A percentile compares a stretch with the other conserved stretches of the same genome.
These are phyloP conservation scores for Dictyostelium firmibasis DNA, from an alignment of 78 protist species.

Conservation along the genomic window DNA sequence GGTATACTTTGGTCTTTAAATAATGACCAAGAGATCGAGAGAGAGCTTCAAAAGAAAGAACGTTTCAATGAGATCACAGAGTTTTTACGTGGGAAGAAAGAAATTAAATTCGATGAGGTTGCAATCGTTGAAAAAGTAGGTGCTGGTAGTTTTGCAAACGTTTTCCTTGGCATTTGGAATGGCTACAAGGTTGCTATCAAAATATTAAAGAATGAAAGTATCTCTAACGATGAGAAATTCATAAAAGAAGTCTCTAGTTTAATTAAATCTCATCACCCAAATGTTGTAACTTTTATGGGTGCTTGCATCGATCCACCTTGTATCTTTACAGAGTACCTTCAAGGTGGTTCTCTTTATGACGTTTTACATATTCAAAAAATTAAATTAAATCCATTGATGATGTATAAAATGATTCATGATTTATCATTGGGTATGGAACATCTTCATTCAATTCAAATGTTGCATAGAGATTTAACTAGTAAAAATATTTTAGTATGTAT, in stretches of 20 bases:
- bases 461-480: conserved; percentile 43
- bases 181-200: conserved; percentile 15
- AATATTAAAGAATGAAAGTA: conserved; percentile 29
- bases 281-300: not conserved
- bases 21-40: conserved; percentile 39
- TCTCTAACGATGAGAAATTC: conserved; percentile 17
- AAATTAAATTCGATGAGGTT: conserved; percentile 13
- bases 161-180: conserved; percentile 18
- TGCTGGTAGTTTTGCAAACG: conserved; percentile 45
- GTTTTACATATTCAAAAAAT: conserved; percentile 3
- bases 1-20: conserved; percentile 43
- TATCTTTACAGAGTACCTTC: conserved; percentile 4
- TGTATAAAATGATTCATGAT: conserved; percentile 21
- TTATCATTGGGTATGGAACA: conserved; percentile 19
- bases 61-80: conserved; percentile 11
- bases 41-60: conserved; percentile 6
- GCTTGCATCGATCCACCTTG: conserved; percentile 8
- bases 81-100: not conserved
- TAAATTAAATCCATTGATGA: conserved; percentile 10
- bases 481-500: conserved; percentile 33
- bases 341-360: conserved; percentile 25
- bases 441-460: conserved; percentile 2
- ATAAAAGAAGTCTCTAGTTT: conserved; percentile 39
- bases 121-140: conserved; percentile 32
- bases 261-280: conserved; percentile 32